Percentiles rank a stretch among this genome's conserved stretches.
These are phyloP conservation scores for Candida silvatica DNA, from an alignment of 805 yeast genomes.

Conservation along the genomic window DNA sequence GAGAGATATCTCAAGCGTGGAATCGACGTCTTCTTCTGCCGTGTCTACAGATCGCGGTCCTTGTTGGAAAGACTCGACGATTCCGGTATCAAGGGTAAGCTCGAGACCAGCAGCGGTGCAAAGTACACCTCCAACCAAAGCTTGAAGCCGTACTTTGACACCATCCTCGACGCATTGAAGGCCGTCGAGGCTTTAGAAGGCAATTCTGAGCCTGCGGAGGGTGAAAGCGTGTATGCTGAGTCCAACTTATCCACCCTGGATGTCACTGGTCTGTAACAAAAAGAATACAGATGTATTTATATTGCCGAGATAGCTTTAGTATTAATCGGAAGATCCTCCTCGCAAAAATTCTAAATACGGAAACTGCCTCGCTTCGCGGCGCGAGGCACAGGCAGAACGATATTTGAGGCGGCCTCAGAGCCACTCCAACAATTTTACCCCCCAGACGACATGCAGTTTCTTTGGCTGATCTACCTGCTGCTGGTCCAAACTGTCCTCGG, in stretches of 20 bases:
- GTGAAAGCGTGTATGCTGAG: too few species aligned
- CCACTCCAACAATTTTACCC: too few species aligned
- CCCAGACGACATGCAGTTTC: too few species aligned
- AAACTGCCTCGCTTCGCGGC: too few species aligned
- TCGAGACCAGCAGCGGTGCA: slow-evolving; percentile 15
- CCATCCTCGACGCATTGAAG: slow-evolving; percentile 49
- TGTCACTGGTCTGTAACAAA: neutral
- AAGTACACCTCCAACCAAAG: slow-evolving; percentile 24
- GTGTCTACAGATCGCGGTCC: slow-evolving; percentile 40
- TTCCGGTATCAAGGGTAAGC: slow-evolving; percentile 46
- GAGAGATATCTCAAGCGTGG: slow-evolving; percentile 42
- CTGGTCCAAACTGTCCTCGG: too few species aligned
- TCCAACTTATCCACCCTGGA: neutral
- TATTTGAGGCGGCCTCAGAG: too few species aligned
- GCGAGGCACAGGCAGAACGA: too few species aligned
- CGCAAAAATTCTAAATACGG: too few species aligned
- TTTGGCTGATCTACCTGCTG: too few species aligned
- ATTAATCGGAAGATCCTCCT: too few species aligned
- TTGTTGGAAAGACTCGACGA: slow-evolving; percentile 41
- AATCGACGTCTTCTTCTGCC: slow-evolving; percentile 50
- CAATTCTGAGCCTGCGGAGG: slow-evolving; percentile 1
- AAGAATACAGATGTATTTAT: too few species aligned
- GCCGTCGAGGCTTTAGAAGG: slow-evolving; percentile 30
- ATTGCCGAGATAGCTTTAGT: too few species aligned
- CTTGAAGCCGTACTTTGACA: slow-evolving; percentile 35